Conservation (phyloP, 331 rosid genomes). For the Malus hybrid region DNA sequence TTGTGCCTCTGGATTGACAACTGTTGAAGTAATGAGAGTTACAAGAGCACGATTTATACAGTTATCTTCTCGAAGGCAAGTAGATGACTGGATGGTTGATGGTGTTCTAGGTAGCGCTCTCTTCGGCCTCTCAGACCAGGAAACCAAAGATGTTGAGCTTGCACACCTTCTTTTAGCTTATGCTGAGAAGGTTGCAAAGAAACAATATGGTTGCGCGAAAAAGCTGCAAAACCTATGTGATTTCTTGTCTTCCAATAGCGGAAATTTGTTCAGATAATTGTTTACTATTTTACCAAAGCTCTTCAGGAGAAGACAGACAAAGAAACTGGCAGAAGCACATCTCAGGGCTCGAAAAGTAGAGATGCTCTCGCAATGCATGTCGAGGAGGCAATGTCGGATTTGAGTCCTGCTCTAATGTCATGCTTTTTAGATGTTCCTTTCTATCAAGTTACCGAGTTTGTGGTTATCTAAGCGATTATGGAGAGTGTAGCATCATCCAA, state of each 20-base stretch:
- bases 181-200: conserved; percentile 48
- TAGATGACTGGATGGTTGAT: conserved; percentile 1
- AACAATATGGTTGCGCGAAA: conserved; percentile 30
- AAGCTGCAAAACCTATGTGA: conserved; percentile 34
- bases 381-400: conserved; percentile 5
- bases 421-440: conserved; percentile 35
- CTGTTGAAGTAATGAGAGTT: conserved; percentile 39
- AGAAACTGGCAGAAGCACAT: conserved; percentile 34
- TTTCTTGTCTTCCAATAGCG: conserved; percentile 26
- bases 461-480: conserved; percentile 47
- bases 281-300: conserved; percentile 43
- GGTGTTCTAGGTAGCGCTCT: conserved; percentile 29
- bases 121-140: conserved; percentile 38
- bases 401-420: conserved; percentile 16
- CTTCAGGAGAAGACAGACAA: conserved; percentile 32
- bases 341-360: not conserved
- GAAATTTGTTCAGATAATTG: conserved; percentile 33
- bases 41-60: conserved; percentile 50
- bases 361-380: conserved; percentile 5
- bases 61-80: conserved; percentile 17
- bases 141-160: conserved; percentile 39
- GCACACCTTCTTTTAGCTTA: conserved; percentile 45
- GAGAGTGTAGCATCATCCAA: conserved; percentile 41
- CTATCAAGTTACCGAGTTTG: conserved; percentile 23
- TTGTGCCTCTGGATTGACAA: conserved; percentile 17